phyloP scores from a whole-genome alignment of 768 basidiomycete species.

The Tricholomella constricta region DNA sequence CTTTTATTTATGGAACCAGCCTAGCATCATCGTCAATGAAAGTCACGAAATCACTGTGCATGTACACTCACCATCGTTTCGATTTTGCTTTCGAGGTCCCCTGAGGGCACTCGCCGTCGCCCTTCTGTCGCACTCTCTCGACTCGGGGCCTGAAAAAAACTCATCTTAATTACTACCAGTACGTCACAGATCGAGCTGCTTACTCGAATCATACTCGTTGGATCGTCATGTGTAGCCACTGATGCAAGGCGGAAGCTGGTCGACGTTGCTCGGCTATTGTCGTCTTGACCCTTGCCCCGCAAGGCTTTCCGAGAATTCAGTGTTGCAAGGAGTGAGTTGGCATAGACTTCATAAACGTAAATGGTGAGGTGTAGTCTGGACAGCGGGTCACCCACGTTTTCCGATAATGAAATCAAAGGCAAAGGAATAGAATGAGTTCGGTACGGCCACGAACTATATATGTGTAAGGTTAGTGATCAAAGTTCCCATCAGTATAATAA shows the following conservation, averaged over 20 bases:
- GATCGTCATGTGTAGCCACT: slow-evolving; percentile 23
- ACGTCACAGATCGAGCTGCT: neutral
- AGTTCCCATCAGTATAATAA: neutral
- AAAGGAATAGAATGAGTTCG: slow-evolving; percentile 47
- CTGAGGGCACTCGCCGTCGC: slow-evolving; percentile 5
- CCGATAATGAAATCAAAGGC: slow-evolving; percentile 55
- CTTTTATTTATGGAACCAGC: neutral
- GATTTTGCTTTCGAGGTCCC: slow-evolving; percentile 10
- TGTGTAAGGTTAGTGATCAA: neutral
- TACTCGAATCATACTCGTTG: slow-evolving; percentile 19
- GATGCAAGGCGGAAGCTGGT: slow-evolving; percentile 36
- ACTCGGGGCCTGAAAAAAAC: slow-evolving; percentile 5
- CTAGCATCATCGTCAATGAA: neutral
- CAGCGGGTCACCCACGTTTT: slow-evolving; percentile 37
- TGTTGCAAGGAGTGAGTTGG: slow-evolving; percentile 47
- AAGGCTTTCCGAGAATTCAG: slow-evolving; percentile 43
- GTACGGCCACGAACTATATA: slow-evolving; percentile 39
- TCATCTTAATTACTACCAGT: neutral
- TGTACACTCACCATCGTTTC: slow-evolving; percentile 6
- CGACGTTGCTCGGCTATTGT: slow-evolving; percentile 30
- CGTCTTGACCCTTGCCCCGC: slow-evolving; percentile 23
- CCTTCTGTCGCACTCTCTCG: slow-evolving; percentile 9
- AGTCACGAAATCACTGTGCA: neutral
- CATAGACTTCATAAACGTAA: slow-evolving; percentile 36
- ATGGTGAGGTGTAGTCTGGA: neutral